A percentile compares a stretch with the other conserved stretches of the same genome.
Conservation (phyloP, 2,329 filamentous ascomycete genomes). For the Neophaeococcomyces mojaviensis region DNA sequence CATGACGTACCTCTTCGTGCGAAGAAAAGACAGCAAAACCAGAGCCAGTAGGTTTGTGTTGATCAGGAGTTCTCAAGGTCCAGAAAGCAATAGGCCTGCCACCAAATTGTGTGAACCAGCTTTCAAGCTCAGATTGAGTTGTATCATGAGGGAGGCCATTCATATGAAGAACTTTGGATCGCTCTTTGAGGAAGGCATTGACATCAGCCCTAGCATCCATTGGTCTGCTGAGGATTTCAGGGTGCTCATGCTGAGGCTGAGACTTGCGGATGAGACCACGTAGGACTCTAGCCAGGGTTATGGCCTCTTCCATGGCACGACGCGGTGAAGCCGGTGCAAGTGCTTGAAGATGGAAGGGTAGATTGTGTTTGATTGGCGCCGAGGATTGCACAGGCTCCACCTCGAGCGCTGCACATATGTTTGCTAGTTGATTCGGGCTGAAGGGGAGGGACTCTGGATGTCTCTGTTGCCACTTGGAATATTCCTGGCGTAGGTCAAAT, state of each 20-base stretch:
- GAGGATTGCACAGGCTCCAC: conserved; percentile 97
- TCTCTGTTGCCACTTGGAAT: conserved; percentile 96
- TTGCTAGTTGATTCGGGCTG: conserved; percentile 87
- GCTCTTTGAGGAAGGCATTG: conserved; percentile 86
- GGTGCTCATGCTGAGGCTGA: conserved; percentile 84
- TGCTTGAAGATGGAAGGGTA: conserved; percentile 95
- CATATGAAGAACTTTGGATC: conserved; percentile 97
- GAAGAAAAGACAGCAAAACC: conserved; percentile 98
- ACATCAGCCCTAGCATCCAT: conserved; percentile 97
- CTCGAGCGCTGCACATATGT: conserved; percentile 96
- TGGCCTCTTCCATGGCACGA: conserved; percentile 93
- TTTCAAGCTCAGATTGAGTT: conserved; percentile 96
- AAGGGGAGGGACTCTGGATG: conserved; percentile 96
- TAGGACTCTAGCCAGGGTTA: conserved; percentile 86
- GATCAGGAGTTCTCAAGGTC: conserved; percentile 94
- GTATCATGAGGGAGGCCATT: conserved; percentile 95
- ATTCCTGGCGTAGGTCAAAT: conserved; percentile 94
- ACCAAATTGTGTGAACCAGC: conserved; percentile 98
- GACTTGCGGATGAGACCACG: conserved; percentile 92
- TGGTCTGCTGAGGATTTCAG: conserved; percentile 85
- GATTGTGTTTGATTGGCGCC: conserved; percentile 96
- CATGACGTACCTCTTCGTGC: conserved; percentile 79
- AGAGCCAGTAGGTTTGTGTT: conserved; percentile 98
- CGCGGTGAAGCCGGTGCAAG: conserved; percentile 90
- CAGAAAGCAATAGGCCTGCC: conserved; percentile 97